Conservation (phyloP, 106 monocot genomes). For the Acanthochlamys bracteata region DNA sequence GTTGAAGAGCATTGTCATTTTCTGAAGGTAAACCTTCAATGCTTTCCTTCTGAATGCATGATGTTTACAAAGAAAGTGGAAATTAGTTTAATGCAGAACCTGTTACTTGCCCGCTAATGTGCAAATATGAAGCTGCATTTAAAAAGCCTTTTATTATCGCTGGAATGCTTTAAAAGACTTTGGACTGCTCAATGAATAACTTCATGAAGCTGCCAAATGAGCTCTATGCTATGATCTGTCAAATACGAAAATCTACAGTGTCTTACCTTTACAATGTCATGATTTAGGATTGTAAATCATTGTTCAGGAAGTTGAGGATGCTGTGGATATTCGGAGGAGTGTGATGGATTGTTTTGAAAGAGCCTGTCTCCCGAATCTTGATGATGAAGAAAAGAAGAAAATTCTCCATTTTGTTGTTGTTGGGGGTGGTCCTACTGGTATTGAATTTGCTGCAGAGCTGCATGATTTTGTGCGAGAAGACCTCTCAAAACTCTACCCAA, state of each 20-base stretch:
- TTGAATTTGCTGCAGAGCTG: slow-evolving; percentile 78
- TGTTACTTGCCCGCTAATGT: too few species aligned
- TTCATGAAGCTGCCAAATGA: too few species aligned
- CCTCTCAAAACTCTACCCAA: slow-evolving; percentile 47
- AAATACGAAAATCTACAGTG: too few species aligned
- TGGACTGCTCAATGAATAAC: too few species aligned
- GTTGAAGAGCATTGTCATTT: slow-evolving; percentile 58
- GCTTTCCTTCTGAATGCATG: too few species aligned
- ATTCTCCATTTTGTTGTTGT: slow-evolving; percentile 59
- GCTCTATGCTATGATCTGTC: too few species aligned
- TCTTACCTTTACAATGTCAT: too few species aligned
- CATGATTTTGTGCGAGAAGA: slow-evolving; percentile 69
- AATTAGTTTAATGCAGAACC: too few species aligned
- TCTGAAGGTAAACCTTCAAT: slow-evolving; percentile 34
- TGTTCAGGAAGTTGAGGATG: slow-evolving; percentile 70
- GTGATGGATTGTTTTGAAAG: slow-evolving; percentile 56
- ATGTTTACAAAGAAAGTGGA: too few species aligned
- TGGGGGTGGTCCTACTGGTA: slow-evolving; percentile 71
- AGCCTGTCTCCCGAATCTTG: slow-evolving; percentile 42
- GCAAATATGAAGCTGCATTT: too few species aligned
- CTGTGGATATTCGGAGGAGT: slow-evolving; percentile 39
- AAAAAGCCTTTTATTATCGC: too few species aligned
- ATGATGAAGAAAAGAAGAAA: slow-evolving; percentile 40
- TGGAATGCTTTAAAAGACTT: too few species aligned
- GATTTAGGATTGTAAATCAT: neutral